Percentiles rank a stretch among this genome's conserved stretches.
These are phyloP conservation scores for Novymonas esmeraldas DNA, from an alignment of 208 protist species.

Conservation along the genomic window DNA sequence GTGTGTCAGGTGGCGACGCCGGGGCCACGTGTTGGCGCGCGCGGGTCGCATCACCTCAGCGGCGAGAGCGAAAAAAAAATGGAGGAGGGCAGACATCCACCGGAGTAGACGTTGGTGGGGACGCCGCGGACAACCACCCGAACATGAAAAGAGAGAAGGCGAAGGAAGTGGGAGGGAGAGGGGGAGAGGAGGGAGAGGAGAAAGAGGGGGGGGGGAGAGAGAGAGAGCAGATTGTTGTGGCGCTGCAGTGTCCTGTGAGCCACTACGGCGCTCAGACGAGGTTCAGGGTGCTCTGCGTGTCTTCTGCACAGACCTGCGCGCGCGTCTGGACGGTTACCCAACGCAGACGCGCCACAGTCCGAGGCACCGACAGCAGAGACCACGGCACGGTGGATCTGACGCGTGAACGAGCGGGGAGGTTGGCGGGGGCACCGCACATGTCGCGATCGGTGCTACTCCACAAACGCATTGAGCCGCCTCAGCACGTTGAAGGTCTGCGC, in stretches of 20 bases:
- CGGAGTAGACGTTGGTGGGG: background rate
- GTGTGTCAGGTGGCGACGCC: too few relatives aligned
- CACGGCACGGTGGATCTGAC: background rate
- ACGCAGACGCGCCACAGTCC: background rate
- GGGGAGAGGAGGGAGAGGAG: background rate
- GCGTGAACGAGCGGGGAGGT: background rate
- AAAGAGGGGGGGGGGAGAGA: background rate
- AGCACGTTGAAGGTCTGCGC: slow-evolving; percentile 46
- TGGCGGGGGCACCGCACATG: background rate
- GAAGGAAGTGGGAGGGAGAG: background rate
- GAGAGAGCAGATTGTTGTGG: too few relatives aligned
- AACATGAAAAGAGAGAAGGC: background rate
- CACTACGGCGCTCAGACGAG: too few relatives aligned
- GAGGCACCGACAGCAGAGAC: background rate
- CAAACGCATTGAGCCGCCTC: slow-evolving; percentile 41
- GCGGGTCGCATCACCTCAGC: background rate
- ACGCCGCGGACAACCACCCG: background rate
- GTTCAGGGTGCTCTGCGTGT: background rate
- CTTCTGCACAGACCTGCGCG: background rate
- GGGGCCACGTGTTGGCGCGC: too few relatives aligned
- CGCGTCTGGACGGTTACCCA: slow-evolving; percentile 8
- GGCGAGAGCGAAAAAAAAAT: background rate
- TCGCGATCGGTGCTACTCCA: slow-evolving; percentile 20
- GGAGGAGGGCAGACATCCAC: background rate
- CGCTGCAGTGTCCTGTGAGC: too few relatives aligned